Evolutionary conservation across 257 asterid species (phyloP).

Genomic region (Cordia subcordata): DNA sequence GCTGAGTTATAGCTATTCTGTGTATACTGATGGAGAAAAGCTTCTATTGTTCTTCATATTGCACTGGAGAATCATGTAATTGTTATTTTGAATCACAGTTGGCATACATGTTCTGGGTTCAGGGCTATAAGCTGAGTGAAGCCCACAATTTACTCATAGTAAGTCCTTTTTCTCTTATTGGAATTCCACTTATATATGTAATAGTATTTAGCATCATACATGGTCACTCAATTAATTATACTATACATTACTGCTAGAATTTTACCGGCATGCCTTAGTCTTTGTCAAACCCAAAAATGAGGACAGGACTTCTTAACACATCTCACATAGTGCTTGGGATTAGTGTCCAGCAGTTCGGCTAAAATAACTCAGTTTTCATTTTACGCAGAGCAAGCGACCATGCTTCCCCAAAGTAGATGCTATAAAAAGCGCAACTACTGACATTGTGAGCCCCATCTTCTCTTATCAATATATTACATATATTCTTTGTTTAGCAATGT

Average conservation of each 20-base stretch:
- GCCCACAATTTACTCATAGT: conserved; percentile 76
- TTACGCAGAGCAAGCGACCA: conserved; percentile 76
- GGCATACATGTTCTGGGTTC: conserved; percentile 96
- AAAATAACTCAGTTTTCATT: conserved; percentile 7
- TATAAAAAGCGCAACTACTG: conserved; percentile 86
- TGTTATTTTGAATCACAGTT: conserved; percentile 42
- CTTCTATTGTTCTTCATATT: neutral
- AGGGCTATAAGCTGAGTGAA: conserved; percentile 63
- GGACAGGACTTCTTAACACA: too few species aligned
- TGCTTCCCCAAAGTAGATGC: conserved; percentile 89
- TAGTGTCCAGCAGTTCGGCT: conserved; percentile 5
- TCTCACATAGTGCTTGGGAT: neutral
- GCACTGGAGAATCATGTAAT: conserved; percentile 6
- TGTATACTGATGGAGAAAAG: too few species aligned
- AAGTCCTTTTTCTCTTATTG: conserved; percentile 19
- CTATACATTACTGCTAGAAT: too few species aligned
- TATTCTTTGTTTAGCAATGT: too few species aligned
- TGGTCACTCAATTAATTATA: too few species aligned
- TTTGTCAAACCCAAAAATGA: too few species aligned
- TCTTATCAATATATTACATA: neutral
- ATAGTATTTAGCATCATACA: too few species aligned
- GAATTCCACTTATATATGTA: too few species aligned
- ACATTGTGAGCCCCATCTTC: conserved; percentile 59
- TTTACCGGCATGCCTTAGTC: too few species aligned
- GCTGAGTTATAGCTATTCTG: too few species aligned